phyloP scores from a whole-genome alignment of 768 basidiomycete genomes.

The Lentinula raphanica region DNA sequence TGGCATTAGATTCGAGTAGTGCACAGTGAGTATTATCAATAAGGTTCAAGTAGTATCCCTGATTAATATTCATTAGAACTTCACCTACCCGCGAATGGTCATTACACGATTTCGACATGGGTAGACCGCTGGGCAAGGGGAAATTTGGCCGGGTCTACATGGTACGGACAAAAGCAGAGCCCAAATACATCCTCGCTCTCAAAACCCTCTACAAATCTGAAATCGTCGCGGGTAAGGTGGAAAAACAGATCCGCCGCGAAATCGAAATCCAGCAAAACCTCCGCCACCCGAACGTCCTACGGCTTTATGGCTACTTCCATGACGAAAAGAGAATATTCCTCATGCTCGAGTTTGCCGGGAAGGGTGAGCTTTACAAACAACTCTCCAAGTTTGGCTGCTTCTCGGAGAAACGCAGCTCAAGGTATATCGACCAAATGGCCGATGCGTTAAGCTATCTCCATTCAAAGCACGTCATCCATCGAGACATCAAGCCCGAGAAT shows the following conservation, averaged over 20 bases:
- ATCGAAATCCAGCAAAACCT: conserved; percentile 98
- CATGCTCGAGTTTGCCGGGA: conserved; percentile 96
- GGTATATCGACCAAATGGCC: conserved; percentile 98
- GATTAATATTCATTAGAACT: conserved; percentile 33
- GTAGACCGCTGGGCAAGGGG: conserved; percentile 94
- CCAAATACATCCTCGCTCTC: conserved; percentile 91
- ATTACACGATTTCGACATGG: conserved; percentile 86
- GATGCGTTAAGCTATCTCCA: conserved; percentile 93
- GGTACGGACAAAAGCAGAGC: conserved; percentile 86
- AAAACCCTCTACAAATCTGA: conserved; percentile 97
- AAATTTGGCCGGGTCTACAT: conserved; percentile 99
- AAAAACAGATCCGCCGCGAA: conserved; percentile 95
- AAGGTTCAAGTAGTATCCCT: background rate
- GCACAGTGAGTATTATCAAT: conserved; percentile 45
- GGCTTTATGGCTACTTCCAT: conserved; percentile 96
- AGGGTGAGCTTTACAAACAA: conserved; percentile 96
- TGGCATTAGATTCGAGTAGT: conserved; percentile 82
- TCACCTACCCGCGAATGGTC: conserved; percentile 82
- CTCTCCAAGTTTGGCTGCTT: conserved; percentile 82
- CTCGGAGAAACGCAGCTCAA: conserved; percentile 78
- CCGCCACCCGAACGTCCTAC: conserved; percentile 89
- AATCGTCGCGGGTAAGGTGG: conserved; percentile 84
- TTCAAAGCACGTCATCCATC: conserved; percentile 93
- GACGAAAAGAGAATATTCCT: conserved; percentile 97
- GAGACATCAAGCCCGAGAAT: conserved; percentile 99